Base-by-base conservation (phyloP, 2,329 filamentous ascomycete genomes). In the Xylariaceae sp. region DNA sequence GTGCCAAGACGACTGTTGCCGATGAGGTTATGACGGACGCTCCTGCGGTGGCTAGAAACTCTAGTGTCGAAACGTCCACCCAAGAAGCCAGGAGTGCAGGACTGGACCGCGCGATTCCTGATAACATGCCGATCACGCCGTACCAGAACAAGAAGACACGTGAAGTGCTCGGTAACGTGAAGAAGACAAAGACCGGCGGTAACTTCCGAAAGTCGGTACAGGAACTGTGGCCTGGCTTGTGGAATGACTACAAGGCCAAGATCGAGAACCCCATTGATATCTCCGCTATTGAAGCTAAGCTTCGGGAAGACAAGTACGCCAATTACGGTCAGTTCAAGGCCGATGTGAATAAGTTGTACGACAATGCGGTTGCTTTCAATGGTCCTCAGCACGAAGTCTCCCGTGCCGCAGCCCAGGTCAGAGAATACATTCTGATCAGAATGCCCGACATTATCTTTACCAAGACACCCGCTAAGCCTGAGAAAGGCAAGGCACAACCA, bases 201-300 rank as follows among this genome's bases (percentile, higher is more conserved):
- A 83, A 88, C 57, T 97, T 96, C 77, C 82, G 85, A 64, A 82
- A 86, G 48, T 88, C 94, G 0, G 94, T 97, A 6, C 82, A 90
- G 71, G 83, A 82, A 45, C 77, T 93, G 23, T 90, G 88, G 74
- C 82, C 96, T 47, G 80, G 78, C 34, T 85, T 97, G 47, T 91
- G 90, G 57, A 86, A 85, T 1, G 89, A 91, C 63, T 89, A 88
- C 64, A 77, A 83, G 1, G 79, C 88, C 42, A 86, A 78, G 62
- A 76, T 97, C 66, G 83, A 86, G 44, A 82, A 87, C 35, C 92
- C 92, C 0, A 92, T 96, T 80, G 93, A 97, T 73, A 81, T 99
- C 44, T 80, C 82, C 45, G 88, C 88, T 8, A 89, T 99, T 69
- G 93, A 97, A 70, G 80, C 82, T 55, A 92, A 89, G 65, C 74